phyloP scores from a whole-genome alignment of 2,329 filamentous ascomycete species.

The Lachnellula hyalina region DNA sequence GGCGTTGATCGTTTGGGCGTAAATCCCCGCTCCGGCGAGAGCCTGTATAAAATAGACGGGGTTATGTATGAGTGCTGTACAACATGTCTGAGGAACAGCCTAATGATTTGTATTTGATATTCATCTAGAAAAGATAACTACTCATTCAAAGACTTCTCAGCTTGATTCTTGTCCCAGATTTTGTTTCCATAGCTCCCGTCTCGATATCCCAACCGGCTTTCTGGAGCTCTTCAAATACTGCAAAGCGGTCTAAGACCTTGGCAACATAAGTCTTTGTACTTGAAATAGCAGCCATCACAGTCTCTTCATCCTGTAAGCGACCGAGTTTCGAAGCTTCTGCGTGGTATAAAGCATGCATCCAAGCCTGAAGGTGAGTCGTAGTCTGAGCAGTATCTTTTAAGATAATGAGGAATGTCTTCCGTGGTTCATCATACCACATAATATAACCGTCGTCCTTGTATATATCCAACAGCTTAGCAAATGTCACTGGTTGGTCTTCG shows the following conservation, averaged over 20 bases:
- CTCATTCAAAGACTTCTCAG: neutral
- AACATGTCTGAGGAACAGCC: neutral
- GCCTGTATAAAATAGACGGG: neutral
- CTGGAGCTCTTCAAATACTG: conserved; percentile 32
- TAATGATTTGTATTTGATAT: neutral
- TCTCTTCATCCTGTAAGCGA: neutral
- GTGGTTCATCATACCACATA: conserved; percentile 48
- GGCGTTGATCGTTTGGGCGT: conserved; percentile 1
- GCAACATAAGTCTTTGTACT: neutral
- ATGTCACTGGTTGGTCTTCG: conserved; percentile 25
- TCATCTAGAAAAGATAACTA: no score
- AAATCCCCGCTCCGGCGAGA: conserved; percentile 11
- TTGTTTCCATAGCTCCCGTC: conserved; percentile 61
- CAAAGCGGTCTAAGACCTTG: conserved; percentile 6
- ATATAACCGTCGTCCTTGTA: conserved; percentile 54
- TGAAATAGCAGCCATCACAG: conserved; percentile 4
- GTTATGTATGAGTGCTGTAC: neutral
- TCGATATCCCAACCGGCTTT: conserved; percentile 62
- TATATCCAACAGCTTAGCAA: conserved; percentile 38
- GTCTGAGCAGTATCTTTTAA: conserved; percentile 54
- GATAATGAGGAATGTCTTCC: conserved; percentile 49
- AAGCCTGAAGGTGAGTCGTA: conserved; percentile 51
- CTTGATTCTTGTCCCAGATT: conserved; percentile 40
- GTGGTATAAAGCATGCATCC: conserved; percentile 53
- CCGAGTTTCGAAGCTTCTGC: neutral